phyloP scores from a whole-genome alignment of 208 protist species.

The Trypanosoma theileri region DNA sequence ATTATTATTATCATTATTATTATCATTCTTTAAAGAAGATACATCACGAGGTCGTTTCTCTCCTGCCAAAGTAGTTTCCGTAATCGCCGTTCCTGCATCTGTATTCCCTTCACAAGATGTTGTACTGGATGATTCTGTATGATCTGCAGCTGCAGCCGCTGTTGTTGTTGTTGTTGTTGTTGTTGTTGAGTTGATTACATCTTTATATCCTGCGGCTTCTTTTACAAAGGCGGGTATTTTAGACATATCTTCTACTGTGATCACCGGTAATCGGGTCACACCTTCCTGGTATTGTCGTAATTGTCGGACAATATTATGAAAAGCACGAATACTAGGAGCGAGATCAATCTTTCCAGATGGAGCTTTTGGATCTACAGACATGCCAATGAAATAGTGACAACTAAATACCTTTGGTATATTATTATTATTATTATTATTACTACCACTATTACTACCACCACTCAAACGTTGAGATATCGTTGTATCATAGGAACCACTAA shows the following conservation, averaged over 20 bases:
- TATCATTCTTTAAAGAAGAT: not conserved
- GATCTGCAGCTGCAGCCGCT: not conserved
- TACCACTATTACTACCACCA: not conserved
- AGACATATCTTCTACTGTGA: conserved; percentile 61
- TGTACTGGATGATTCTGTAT: not conserved
- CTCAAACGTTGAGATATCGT: not conserved
- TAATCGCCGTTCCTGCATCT: not conserved
- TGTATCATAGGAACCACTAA: no score
- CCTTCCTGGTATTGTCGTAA: conserved; percentile 75
- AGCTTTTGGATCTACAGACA: conserved; percentile 67
- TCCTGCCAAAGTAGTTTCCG: not conserved
- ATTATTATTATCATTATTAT: conserved; percentile 3
- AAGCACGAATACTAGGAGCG: conserved; percentile 60
- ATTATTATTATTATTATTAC: not conserved
- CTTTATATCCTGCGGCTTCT: conserved; percentile 56
- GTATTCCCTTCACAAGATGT: not conserved
- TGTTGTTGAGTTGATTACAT: conserved; percentile 27
- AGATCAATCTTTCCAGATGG: conserved; percentile 62
- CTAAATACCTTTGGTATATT: conserved; percentile 11
- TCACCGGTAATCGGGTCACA: conserved; percentile 68
- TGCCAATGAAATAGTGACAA: conserved; percentile 82
- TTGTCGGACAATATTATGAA: conserved; percentile 64
- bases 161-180: not conserved
- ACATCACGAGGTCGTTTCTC: conserved; percentile 19
- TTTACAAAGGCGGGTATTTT: conserved; percentile 78